Base-by-base conservation (phyloP, 2,329 filamentous ascomycete species). In the Pestalotiopsis sp. region DNA sequence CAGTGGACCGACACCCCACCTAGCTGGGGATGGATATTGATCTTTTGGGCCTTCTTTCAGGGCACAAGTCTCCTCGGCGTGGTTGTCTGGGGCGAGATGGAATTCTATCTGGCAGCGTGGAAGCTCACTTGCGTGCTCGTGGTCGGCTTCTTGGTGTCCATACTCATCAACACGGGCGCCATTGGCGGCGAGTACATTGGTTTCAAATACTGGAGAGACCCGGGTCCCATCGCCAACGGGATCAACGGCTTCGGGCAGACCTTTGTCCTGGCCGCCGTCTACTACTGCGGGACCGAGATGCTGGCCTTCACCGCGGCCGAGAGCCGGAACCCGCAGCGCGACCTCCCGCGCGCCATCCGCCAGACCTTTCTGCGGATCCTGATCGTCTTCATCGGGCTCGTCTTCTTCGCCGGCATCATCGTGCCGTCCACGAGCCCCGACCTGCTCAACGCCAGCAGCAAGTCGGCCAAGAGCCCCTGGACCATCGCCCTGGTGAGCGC, bases 21-120 rank as follows among this genome's bases (percentile, higher is more conserved):
- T 4, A 41, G 52, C 61, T 85, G 81, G 73, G 83, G 75, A 3
- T 85, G 82, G 82, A 82, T 84, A 23, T 69, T 85, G 6, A 80
- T 85, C 6, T 84, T 81, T 71, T 85, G 81, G 81, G 77, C 78
- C 3, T 72, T 83, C 9, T 85, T 83, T 67, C 78, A 83, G 66
- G 73, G 70, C 3, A 73, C 84, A 6, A 82, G 79, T 0, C 77
- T 83, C 2, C 70, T 78, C 1, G 76, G 76, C 3, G 70, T 77
- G 6, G 75, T 76, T 6, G 70, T 77, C 17, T 77, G 77, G 57
- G 76, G 76, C 2, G 76, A 78, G 68, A 77, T 77, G 76, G 75
- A 77, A 68, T 77, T 77, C 65, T 77, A 73, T 69, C 73, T 78
- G 12, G 75, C 77, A 1, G 73, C 72, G 4, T 78, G 76, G 75